A percentile compares a stretch with the other conserved stretches of the same genome.
Evolutionary conservation across 306 rosid species (phyloP).

Genomic region (Begonia fuchsioides): DNA sequence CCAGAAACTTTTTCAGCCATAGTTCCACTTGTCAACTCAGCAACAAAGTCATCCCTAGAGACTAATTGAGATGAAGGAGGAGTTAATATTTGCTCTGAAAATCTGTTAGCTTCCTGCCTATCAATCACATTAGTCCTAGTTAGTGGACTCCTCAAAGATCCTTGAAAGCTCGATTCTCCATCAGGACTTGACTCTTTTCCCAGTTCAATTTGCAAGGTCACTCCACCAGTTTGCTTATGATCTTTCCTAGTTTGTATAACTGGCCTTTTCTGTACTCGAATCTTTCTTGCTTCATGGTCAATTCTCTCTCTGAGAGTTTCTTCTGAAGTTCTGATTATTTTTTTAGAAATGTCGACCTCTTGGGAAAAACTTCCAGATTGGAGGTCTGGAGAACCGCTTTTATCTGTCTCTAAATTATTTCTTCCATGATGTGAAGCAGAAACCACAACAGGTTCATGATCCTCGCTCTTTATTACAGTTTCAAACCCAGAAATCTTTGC

Average conservation of each 20-base stretch:
- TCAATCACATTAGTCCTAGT: conserved; percentile 19
- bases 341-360: conserved; percentile 6
- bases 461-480: conserved; percentile 23
- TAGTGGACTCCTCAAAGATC: conserved; percentile 22
- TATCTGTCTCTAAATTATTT: conserved; percentile 16
- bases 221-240: conserved; percentile 37
- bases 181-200: conserved; percentile 18
- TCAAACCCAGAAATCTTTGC: conserved; percentile 22
- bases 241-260: conserved; percentile 26
- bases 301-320: conserved; percentile 21
- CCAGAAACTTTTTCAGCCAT: conserved; percentile 20
- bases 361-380: conserved; percentile 33
- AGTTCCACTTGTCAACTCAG: conserved; percentile 19
- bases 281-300: conserved; percentile 23
- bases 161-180: conserved; percentile 26
- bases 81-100: conserved; percentile 23
- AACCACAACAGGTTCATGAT: conserved; percentile 20
- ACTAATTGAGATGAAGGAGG: conserved; percentile 46
- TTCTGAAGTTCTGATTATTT: conserved; percentile 16
- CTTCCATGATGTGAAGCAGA: conserved; percentile 18
- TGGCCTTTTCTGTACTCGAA: conserved; percentile 18
- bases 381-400: conserved; percentile 25
- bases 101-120: conserved; percentile 23
- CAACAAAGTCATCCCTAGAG: conserved; percentile 20
- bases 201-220: conserved; percentile 17